Conservation (phyloP, 257 asterid genomes). For the Nicotiana paniculata region DNA sequence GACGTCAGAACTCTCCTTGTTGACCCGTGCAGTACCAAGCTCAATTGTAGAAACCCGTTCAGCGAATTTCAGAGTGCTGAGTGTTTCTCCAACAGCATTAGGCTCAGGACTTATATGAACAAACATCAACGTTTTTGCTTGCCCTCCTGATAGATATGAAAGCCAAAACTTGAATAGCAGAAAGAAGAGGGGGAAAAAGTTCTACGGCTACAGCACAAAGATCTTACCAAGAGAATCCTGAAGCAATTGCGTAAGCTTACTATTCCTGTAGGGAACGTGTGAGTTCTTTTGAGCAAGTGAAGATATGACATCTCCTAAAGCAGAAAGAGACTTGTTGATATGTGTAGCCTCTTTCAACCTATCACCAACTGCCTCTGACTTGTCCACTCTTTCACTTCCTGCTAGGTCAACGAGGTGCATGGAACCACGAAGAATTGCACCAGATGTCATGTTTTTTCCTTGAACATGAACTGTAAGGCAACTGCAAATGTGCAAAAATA, state of each 20-base stretch:
- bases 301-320: slow-evolving; percentile 82
- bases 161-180: slow-evolving; percentile 2
- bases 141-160: slow-evolving; percentile 51
- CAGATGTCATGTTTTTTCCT: slow-evolving; percentile 71
- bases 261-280: slow-evolving; percentile 79
- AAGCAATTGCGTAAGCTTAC: slow-evolving; percentile 87
- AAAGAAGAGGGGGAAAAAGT: not conserved
- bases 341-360: slow-evolving; percentile 73
- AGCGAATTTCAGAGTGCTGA: slow-evolving; percentile 85
- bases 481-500: slow-evolving; percentile 36
- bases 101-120: slow-evolving; percentile 81
- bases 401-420: slow-evolving; percentile 93
- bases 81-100: slow-evolving; percentile 66
- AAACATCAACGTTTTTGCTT: slow-evolving; percentile 83
- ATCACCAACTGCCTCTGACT: slow-evolving; percentile 69
- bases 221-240: slow-evolving; percentile 80
- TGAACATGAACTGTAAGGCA: slow-evolving; percentile 81
- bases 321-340: slow-evolving; percentile 74
- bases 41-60: slow-evolving; percentile 83
- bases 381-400: slow-evolving; percentile 80
- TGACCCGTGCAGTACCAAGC: slow-evolving; percentile 70
- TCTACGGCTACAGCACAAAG: not conserved
- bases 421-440: slow-evolving; percentile 54
- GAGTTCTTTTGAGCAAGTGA: slow-evolving; percentile 71
- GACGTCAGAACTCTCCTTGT: slow-evolving; percentile 65